Evolutionary conservation across 1,284 basidiomycete genomes (phyloP), one percentile per base, ranked within the genome.

Genomic region (Hemileia vastatrix): DNA sequence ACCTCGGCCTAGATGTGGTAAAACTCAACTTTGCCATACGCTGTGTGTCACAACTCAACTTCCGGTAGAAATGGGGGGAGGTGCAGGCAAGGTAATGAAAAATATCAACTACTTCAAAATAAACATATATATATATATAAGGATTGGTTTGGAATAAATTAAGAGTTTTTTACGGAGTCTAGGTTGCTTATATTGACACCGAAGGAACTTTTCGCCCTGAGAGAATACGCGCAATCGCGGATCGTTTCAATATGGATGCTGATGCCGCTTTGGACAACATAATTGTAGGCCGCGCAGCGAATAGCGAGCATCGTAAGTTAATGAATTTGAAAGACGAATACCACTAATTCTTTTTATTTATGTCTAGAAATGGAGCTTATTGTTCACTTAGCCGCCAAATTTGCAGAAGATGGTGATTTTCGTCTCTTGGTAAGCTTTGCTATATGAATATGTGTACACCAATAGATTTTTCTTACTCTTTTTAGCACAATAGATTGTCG

Each of bases 131-230:
- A n/a, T n/a, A n/a, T n/a, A n/a, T n/a, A n/a, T n/a, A n/a, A n/a
- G n/a, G n/a, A n/a, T n/a, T n/a, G n/a, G n/a, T n/a, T n/a, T n/a
- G n/a, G n/a, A n/a, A n/a, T n/a, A n/a, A n/a, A n/a, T n/a, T n/a
- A n/a, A n/a, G n/a, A n/a, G 1, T 13, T 58, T 50, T 51, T 31
- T n/a, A 57, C 49, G 43, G 13, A 40, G 33, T 45, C 15, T 32
- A 68, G 67, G 89, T 92, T 36, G 90, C 90, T 69, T 94, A 89
- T 76, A 89, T 94, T 65, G 91, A 93, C 74, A 93, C 91, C 1
- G 90, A 94, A 81, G 91, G 71, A 4, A 94, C 92, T 0, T 95
- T 95, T 78, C 85, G 91, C 53, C 90, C 91, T 4, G 91, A 95
- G 72, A 84, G 91, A 65, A 88, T 95, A 66, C 82, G 83, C 44